Evolutionary conservation across 2,329 filamentous ascomycete species (phyloP).

Genomic region (Coniochaeta ligniaria): DNA sequence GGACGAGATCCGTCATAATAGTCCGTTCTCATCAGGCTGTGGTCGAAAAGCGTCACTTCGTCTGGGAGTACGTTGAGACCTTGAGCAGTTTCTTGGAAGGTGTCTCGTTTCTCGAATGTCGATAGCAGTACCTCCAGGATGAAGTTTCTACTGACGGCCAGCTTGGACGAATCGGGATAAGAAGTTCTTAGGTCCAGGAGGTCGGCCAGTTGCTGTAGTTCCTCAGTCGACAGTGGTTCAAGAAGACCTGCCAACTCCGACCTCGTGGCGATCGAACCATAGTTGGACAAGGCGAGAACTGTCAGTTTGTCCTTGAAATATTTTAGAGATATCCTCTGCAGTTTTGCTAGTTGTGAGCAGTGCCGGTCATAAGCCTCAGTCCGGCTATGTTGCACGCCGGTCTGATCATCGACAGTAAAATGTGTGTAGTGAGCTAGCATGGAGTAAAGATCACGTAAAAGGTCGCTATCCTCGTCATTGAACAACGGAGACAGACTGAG

Average conservation of each 20-base stretch:
- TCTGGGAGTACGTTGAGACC: constrained; percentile 75
- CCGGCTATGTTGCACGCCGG: constrained; percentile 65
- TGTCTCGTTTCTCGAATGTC: constrained; percentile 67
- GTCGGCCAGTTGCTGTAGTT: constrained; percentile 61
- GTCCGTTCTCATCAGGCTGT: constrained; percentile 71
- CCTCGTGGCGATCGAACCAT: constrained; percentile 76
- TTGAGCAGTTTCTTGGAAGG: constrained; percentile 73
- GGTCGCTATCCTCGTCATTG: constrained; percentile 62
- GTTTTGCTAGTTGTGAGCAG: constrained; percentile 64
- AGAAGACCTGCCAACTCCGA: constrained; percentile 73
- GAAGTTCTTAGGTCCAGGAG: constrained; percentile 70
- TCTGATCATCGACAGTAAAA: constrained; percentile 89
- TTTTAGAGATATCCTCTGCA: constrained; percentile 73
- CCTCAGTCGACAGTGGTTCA: constrained; percentile 63
- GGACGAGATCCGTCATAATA: constrained; percentile 81
- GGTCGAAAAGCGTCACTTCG: constrained; percentile 73
- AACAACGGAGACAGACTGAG: constrained; percentile 75
- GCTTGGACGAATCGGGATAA: constrained; percentile 67
- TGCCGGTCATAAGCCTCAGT: constrained; percentile 74
- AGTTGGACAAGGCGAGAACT: constrained; percentile 88
- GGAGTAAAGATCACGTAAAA: constrained; percentile 72
- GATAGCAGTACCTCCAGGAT: constrained; percentile 67
- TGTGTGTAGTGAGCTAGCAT: constrained; percentile 82
- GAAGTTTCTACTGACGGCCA: constrained; percentile 58
- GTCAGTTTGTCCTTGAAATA: constrained; percentile 85